Evolutionary conservation across 83 land plant genomes (phyloP).

Genomic region (Larix sibirica): DNA sequence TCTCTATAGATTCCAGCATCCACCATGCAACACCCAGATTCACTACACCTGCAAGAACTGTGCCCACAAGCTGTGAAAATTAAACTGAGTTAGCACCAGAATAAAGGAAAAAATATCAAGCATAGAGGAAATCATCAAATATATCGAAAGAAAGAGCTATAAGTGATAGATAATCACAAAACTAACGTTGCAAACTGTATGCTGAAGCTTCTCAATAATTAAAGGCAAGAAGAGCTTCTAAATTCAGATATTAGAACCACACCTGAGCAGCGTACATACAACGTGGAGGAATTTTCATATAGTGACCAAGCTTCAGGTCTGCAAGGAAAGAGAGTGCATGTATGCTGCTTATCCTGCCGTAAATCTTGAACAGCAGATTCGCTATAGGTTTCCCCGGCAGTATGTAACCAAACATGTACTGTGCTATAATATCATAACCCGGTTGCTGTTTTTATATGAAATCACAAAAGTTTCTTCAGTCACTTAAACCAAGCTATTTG

Average conservation of each 20-base stretch:
- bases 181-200: background rate
- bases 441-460: constrained; percentile 38
- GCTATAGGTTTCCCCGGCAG: constrained; percentile 72
- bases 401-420: constrained; percentile 60
- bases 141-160: too few relatives aligned
- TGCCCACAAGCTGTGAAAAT: constrained; percentile 50
- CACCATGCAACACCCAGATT: constrained; percentile 63
- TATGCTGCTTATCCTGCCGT: constrained; percentile 69
- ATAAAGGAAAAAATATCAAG: background rate
- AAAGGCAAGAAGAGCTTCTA: background rate
- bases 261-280: constrained; percentile 73
- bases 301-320: constrained; percentile 75
- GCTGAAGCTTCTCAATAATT: background rate
- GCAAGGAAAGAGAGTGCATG: constrained; percentile 49
- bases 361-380: constrained; percentile 63
- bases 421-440: constrained; percentile 64
- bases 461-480: too few relatives aligned
- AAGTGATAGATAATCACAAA: background rate
- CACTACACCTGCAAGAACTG: constrained; percentile 34
- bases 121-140: too few relatives aligned
- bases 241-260: background rate
- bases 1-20: constrained; percentile 43
- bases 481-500: too few relatives aligned
- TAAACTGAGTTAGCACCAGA: background rate
- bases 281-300: constrained; percentile 78